Conservation (phyloP, 768 basidiomycete genomes). For the Amanita muscaria region DNA sequence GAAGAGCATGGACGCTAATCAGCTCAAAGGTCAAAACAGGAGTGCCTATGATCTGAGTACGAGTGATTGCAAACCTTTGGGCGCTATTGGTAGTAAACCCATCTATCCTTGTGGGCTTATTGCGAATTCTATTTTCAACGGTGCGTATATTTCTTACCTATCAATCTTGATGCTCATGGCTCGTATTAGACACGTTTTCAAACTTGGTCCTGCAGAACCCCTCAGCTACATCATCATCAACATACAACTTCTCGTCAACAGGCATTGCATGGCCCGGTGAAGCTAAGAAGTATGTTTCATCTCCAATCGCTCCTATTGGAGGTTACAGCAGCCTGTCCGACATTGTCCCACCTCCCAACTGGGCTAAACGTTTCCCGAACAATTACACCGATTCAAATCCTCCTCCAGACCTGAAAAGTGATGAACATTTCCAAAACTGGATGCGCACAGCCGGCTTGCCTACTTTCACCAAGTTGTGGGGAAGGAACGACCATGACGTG, state of each 20-base stretch:
- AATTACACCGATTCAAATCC: conserved; percentile 56
- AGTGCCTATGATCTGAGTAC: conserved; percentile 39
- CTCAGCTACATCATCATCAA: conserved; percentile 31
- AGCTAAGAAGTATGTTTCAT: conserved; percentile 74
- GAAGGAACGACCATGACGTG: conserved; percentile 72
- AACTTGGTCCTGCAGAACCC: conserved; percentile 52
- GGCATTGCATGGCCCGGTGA: conserved; percentile 98
- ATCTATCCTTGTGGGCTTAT: conserved; percentile 96
- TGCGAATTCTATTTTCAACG: conserved; percentile 96
- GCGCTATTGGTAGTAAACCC: conserved; percentile 39
- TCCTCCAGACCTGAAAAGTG: conserved; percentile 61
- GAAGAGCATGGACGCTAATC: conserved; percentile 77
- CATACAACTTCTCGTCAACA: conserved; percentile 65
- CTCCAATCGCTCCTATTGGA: conserved; percentile 31
- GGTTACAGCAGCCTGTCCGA: conserved; percentile 51
- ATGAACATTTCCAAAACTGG: conserved; percentile 99
- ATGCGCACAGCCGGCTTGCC: conserved; percentile 97
- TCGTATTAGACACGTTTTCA: conserved; percentile 63
- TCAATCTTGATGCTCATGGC: conserved; percentile 2
- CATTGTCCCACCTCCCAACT: conserved; percentile 92
- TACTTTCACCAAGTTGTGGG: conserved; percentile 93
- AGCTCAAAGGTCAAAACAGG: conserved; percentile 69
- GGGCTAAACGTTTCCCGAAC: conserved; percentile 58
- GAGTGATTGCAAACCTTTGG: conserved; percentile 87
- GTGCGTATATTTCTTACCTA: conserved; percentile 29